phyloP scores from a whole-genome alignment of 805 yeast species.

The Teunomyces atbi region DNA sequence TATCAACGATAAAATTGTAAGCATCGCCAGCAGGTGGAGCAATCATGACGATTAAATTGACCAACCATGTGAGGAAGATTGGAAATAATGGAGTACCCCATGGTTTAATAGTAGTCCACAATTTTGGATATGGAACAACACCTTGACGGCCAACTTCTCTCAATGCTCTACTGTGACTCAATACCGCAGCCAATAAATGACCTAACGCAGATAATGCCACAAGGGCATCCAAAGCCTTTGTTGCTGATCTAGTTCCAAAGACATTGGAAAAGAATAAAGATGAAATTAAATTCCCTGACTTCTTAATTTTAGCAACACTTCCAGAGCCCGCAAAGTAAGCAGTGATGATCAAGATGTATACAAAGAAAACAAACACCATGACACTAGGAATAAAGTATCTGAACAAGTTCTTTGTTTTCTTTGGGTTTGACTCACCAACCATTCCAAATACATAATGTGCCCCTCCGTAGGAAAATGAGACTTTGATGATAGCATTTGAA shows the following conservation, averaged over 20 bases:
- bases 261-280: constrained; percentile 28
- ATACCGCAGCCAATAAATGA: constrained; percentile 25
- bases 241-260: constrained; percentile 26
- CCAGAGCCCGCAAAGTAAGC: constrained; percentile 30
- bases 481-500: constrained; percentile 43
- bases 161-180: constrained; percentile 30
- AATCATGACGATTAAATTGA: constrained; percentile 25
- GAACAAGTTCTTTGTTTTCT: constrained; percentile 24
- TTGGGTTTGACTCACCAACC: constrained; percentile 28
- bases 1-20: constrained; percentile 30
- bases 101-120: constrained; percentile 31
- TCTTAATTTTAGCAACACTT: constrained; percentile 19
- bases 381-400: constrained; percentile 29
- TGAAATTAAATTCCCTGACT: constrained; percentile 29
- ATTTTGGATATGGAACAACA: constrained; percentile 26
- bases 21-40: constrained; percentile 39
- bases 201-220: constrained; percentile 34
- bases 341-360: constrained; percentile 33
- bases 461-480: constrained; percentile 45
- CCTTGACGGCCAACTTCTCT: constrained; percentile 37
- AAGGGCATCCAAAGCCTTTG: constrained; percentile 22
- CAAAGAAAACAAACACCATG: constrained; percentile 27
- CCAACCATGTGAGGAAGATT: constrained; percentile 20
- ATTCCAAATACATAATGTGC: constrained; percentile 38
- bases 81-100: constrained; percentile 31